Percentiles rank a stretch among this genome's conserved stretches.
Conservation (phyloP, 2,329 filamentous ascomycete genomes). For the Cordyceps fumosorosea region DNA sequence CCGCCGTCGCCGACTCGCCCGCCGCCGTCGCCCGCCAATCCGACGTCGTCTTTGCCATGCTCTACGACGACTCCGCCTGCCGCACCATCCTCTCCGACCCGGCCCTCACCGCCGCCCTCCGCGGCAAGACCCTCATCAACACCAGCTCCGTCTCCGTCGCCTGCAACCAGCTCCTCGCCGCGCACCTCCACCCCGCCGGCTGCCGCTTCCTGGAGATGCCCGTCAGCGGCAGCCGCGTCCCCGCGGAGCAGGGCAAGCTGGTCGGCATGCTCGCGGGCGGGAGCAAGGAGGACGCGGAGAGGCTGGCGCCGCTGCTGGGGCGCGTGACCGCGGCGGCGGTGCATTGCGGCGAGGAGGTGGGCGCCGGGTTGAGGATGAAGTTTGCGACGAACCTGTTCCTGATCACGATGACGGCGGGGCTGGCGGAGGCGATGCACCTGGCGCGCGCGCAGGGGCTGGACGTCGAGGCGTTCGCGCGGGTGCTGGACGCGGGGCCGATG, state of each 20-base stretch:
- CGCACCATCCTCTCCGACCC: constrained; percentile 11
- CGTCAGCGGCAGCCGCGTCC: constrained; percentile 28
- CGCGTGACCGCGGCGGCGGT: constrained; percentile 25
- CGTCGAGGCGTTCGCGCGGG: constrained; percentile 22
- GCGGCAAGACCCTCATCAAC: constrained; percentile 27
- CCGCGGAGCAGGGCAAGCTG: constrained; percentile 26
- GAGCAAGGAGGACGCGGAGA: constrained; percentile 17
- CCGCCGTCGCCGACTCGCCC: constrained; percentile 20
- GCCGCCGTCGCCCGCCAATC: constrained; percentile 20
- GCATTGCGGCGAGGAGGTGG: constrained; percentile 28
- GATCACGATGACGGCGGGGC: constrained; percentile 24
- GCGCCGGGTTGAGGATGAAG: constrained; percentile 25
- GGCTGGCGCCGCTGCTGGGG: constrained; percentile 17
- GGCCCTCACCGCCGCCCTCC: constrained; percentile 20
- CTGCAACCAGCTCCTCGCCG: constrained; percentile 20
- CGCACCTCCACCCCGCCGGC: constrained; percentile 19
- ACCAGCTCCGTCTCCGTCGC: constrained; percentile 24
- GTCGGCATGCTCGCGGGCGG: constrained; percentile 28
- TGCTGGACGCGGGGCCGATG: constrained; percentile 25
- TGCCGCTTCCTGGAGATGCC: constrained; percentile 29
- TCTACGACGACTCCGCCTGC: constrained; percentile 19
- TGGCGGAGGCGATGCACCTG: constrained; percentile 28
- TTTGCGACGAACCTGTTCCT: constrained; percentile 27
- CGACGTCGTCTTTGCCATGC: constrained; percentile 26
- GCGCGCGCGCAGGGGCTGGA: constrained; percentile 26